These are phyloP conservation scores for Eucalyptus brandiana DNA, from an alignment of 345 rosid genomes.

Conservation along the genomic window DNA sequence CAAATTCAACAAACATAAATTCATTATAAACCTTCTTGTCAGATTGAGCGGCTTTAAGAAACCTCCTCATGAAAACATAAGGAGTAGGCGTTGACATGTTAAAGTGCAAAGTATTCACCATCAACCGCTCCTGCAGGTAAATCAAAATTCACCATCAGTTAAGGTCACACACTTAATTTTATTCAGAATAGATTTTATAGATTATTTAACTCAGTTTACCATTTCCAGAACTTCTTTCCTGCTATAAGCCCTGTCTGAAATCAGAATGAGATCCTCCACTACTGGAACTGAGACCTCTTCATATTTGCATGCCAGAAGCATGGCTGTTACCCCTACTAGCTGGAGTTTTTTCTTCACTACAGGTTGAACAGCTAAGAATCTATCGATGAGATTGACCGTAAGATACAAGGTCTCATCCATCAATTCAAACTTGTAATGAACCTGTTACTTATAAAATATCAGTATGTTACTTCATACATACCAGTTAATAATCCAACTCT, in stretches of 20 bases:
- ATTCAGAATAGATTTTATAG: not conserved
- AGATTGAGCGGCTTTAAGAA: slow-evolving; percentile 79
- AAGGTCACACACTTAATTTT: not conserved
- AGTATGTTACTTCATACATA: not conserved
- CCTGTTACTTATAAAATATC: slow-evolving; percentile 24
- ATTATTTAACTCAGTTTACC: slow-evolving; percentile 21
- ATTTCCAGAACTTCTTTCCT: slow-evolving; percentile 84
- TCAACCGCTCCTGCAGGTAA: slow-evolving; percentile 69
- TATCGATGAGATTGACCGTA: slow-evolving; percentile 83
- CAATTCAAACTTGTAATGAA: slow-evolving; percentile 98
- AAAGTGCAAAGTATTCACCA: slow-evolving; percentile 64
- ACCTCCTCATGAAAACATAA: slow-evolving; percentile 86
- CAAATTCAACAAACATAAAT: not conserved
- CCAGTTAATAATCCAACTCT: not conserved
- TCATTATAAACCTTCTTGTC: slow-evolving; percentile 54
- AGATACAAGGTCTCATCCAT: slow-evolving; percentile 94
- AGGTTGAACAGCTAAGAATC: slow-evolving; percentile 64
- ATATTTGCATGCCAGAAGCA: slow-evolving; percentile 97
- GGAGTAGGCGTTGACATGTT: slow-evolving; percentile 84
- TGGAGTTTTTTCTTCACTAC: slow-evolving; percentile 88
- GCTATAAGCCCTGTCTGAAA: slow-evolving; percentile 83
- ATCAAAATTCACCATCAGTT: not conserved
- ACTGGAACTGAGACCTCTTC: slow-evolving; percentile 98
- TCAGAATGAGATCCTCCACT: slow-evolving; percentile 83
- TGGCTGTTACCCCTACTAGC: slow-evolving; percentile 86